A percentile compares a stretch with the other conserved stretches of the same genome.
phyloP scores from a whole-genome alignment of 192 early-diverging fungal species.

The Allomyces macrogynus region DNA sequence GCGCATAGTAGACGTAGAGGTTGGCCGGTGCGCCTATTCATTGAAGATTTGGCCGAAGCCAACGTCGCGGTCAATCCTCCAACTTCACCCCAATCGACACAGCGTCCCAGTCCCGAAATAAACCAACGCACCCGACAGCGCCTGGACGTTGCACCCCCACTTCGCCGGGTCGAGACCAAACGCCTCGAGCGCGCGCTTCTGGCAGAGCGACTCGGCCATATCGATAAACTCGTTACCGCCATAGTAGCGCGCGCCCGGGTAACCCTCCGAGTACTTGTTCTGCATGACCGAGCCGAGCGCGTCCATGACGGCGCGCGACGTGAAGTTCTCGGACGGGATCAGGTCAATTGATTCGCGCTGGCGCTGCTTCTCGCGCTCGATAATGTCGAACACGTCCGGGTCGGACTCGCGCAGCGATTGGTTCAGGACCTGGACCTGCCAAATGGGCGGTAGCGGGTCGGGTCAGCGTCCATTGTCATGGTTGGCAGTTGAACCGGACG shows the following conservation, averaged over 20 bases:
- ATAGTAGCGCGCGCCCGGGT: constrained; percentile 93
- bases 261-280: constrained; percentile 99
- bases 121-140: constrained; percentile 54
- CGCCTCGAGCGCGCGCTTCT: constrained; percentile 84
- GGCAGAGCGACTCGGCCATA: constrained; percentile 79
- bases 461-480: too few relatives aligned
- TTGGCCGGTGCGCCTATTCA: constrained; percentile 77
- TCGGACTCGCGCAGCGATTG: constrained; percentile 50
- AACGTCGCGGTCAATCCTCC: not conserved
- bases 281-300: constrained; percentile 94
- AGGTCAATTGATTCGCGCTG: constrained; percentile 81
- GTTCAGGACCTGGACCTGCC: constrained; percentile 33
- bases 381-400: constrained; percentile 80
- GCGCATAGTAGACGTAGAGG: constrained; percentile 84
- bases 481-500: too few relatives aligned
- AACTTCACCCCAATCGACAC: not conserved
- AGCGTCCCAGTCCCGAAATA: not conserved
- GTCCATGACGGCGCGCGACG: constrained; percentile 84
- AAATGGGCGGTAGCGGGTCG: not conserved
- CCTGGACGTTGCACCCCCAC: constrained; percentile 98
- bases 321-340: constrained; percentile 99
- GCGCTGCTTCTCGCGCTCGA: constrained; percentile 84
- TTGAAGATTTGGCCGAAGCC: constrained; percentile 5
- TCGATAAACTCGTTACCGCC: constrained; percentile 98
- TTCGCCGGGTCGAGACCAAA: constrained; percentile 57